Evolutionary conservation across 2,329 filamentous ascomycete species (phyloP).

Genomic region (Dothiorella sarmentorum): DNA sequence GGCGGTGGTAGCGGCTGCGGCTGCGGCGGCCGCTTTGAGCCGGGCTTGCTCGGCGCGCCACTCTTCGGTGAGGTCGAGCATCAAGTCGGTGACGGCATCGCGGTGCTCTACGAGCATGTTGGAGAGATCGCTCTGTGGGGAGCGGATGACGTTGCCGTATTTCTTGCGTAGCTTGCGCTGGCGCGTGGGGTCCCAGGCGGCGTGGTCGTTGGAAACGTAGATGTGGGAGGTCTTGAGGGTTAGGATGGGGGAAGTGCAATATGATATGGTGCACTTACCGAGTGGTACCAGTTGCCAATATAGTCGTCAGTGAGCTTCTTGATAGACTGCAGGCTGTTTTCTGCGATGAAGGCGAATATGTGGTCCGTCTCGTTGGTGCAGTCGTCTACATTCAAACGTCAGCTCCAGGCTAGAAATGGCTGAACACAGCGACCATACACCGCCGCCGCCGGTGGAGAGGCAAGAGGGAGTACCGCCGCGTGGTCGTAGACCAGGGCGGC

Average conservation of each 20-base stretch:
- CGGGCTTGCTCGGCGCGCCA: constrained; percentile 26
- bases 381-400: constrained; percentile 37
- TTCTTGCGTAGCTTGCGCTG: constrained; percentile 54
- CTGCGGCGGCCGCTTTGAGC: not conserved
- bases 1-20: too few relatives aligned
- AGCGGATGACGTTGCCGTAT: constrained; percentile 53
- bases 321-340: constrained; percentile 71
- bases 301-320: constrained; percentile 63
- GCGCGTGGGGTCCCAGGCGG: constrained; percentile 66
- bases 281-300: constrained; percentile 80
- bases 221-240: constrained; percentile 57
- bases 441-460: too few relatives aligned
- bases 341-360: constrained; percentile 77
- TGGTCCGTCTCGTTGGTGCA: constrained; percentile 67
- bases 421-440: too few relatives aligned
- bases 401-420: not conserved
- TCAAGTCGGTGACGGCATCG: constrained; percentile 46
- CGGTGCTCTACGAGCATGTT: constrained; percentile 57
- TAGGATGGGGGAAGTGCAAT: not conserved
- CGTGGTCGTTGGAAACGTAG: constrained; percentile 71
- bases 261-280: constrained; percentile 37
- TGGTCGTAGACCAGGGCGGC: too few relatives aligned
- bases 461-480: too few relatives aligned
- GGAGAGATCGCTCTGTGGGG: constrained; percentile 45
- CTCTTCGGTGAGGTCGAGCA: constrained; percentile 42